Evolutionary conservation across 768 basidiomycete genomes (phyloP).

Genomic region (Psilocybe tampanensis): DNA sequence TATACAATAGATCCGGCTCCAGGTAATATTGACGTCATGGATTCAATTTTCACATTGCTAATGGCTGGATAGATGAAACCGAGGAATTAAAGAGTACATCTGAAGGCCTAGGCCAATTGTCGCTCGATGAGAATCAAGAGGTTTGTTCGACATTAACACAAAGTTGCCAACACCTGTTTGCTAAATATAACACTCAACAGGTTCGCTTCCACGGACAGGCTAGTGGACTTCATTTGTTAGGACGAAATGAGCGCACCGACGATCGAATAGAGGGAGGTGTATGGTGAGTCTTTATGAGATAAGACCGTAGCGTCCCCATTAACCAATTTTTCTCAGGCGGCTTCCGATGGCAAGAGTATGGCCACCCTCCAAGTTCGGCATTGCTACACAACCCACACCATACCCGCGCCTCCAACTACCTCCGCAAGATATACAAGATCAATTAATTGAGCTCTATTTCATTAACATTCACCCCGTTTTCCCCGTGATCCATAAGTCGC

Average conservation of each 20-base stretch:
- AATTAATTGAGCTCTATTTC: slow-evolving; percentile 76
- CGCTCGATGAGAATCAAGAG: slow-evolving; percentile 77
- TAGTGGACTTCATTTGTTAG: slow-evolving; percentile 78
- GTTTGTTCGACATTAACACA: slow-evolving; percentile 33
- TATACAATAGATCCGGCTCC: slow-evolving; percentile 53
- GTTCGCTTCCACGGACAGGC: slow-evolving; percentile 83
- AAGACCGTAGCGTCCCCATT: slow-evolving; percentile 8
- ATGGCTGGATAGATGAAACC: slow-evolving; percentile 27
- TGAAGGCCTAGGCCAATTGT: slow-evolving; percentile 69
- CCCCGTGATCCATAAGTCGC: slow-evolving; percentile 75
- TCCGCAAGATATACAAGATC: slow-evolving; percentile 61
- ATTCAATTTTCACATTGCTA: not conserved
- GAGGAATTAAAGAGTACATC: slow-evolving; percentile 48
- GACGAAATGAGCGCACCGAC: slow-evolving; percentile 64
- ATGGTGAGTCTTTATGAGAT: slow-evolving; percentile 45
- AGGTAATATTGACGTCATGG: slow-evolving; percentile 13
- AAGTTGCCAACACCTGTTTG: not conserved
- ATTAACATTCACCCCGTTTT: slow-evolving; percentile 82
- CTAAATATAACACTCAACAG: slow-evolving; percentile 36
- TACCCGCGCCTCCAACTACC: slow-evolving; percentile 58
- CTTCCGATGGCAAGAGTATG: slow-evolving; percentile 77
- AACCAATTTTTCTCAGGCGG: slow-evolving; percentile 43
- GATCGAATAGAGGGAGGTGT: slow-evolving; percentile 69
- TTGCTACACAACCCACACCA: slow-evolving; percentile 40
- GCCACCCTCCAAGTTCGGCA: slow-evolving; percentile 56